A percentile compares a stretch with the other conserved stretches of the same genome.
phyloP scores from a whole-genome alignment of 2,329 filamentous ascomycete species.

The Pezicula carpinea region DNA sequence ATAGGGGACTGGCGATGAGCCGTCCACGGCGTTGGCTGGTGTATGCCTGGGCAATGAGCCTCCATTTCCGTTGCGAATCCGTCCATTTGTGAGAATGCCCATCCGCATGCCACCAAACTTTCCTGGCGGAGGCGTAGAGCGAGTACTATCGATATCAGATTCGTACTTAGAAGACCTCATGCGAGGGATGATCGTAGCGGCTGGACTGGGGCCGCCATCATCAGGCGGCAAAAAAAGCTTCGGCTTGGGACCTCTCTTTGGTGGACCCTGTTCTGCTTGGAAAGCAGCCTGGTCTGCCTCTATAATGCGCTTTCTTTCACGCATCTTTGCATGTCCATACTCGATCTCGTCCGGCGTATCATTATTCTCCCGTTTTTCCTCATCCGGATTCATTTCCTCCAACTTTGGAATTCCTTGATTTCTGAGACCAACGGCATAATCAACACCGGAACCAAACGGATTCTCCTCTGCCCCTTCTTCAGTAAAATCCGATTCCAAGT shows the following conservation, averaged over 20 bases:
- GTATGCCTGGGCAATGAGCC: constrained; percentile 49
- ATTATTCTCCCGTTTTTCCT: constrained; percentile 66
- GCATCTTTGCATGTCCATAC: constrained; percentile 70
- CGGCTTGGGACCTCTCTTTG: constrained; percentile 45
- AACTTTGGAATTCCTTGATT: constrained; percentile 68
- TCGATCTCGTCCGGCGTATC: constrained; percentile 65
- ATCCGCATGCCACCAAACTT: constrained; percentile 27
- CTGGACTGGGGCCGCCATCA: constrained; percentile 43
- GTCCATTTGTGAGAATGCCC: constrained; percentile 19
- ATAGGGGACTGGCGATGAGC: constrained; percentile 56
- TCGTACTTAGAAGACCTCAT: constrained; percentile 60
- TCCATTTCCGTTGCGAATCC: constrained; percentile 19
- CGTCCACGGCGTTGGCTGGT: constrained; percentile 47
- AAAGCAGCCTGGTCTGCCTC: constrained; percentile 61
- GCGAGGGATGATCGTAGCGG: constrained; percentile 53
- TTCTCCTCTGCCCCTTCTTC: constrained; percentile 84
- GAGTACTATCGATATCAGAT: constrained; percentile 48
- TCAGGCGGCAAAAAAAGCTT: constrained; percentile 31
- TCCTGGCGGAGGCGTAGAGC: constrained; percentile 46
- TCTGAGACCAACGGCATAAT: constrained; percentile 58
- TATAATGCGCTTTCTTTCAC: constrained; percentile 69
- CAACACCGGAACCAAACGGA: constrained; percentile 74
- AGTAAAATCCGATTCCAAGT: constrained; percentile 92
- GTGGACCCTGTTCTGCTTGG: constrained; percentile 39
- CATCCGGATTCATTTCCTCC: constrained; percentile 58